Evolutionary conservation across 169 alveolate species (phyloP).

Genomic region (Cryptosporidium xiaoi): DNA sequence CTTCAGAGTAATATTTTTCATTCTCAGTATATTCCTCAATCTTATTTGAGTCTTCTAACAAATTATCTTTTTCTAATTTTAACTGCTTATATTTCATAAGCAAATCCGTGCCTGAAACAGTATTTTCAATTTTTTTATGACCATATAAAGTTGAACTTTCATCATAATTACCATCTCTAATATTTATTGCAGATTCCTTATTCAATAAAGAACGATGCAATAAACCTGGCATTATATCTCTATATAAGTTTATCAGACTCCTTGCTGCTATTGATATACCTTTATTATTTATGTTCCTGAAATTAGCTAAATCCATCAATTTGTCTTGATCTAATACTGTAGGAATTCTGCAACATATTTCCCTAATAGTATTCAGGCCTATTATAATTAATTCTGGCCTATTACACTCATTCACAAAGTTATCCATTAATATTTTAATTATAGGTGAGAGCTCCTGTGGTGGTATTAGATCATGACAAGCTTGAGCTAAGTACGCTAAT

Average conservation of each 20-base stretch:
- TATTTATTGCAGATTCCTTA: constrained; percentile 76
- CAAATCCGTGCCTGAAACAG: constrained; percentile 85
- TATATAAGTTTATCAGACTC: constrained; percentile 85
- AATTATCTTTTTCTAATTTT: constrained; percentile 73
- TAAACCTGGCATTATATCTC: constrained; percentile 85
- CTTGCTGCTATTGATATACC: constrained; percentile 89
- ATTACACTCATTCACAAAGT: constrained; percentile 85
- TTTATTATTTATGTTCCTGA: constrained; percentile 84
- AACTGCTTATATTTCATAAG: constrained; percentile 76
- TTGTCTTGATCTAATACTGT: constrained; percentile 82
- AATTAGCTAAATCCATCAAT: constrained; percentile 81
- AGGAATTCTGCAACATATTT: constrained; percentile 87
- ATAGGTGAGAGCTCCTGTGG: constrained; percentile 86
- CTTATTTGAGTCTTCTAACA: constrained; percentile 17
- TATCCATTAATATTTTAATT: constrained; percentile 84
- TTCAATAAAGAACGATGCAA: constrained; percentile 85
- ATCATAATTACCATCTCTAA: constrained; percentile 50
- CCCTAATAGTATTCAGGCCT: constrained; percentile 88
- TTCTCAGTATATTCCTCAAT: constrained; percentile 30
- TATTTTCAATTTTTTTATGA: constrained; percentile 75
- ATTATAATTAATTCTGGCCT: constrained; percentile 82
- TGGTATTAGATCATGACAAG: constrained; percentile 88
- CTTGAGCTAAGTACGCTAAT: constrained; percentile 88
- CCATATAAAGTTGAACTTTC: constrained; percentile 78
- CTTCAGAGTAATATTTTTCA: constrained; percentile 61